Evolutionary conservation across 768 basidiomycete genomes (phyloP).

Genomic region (Grammothele lineata): DNA sequence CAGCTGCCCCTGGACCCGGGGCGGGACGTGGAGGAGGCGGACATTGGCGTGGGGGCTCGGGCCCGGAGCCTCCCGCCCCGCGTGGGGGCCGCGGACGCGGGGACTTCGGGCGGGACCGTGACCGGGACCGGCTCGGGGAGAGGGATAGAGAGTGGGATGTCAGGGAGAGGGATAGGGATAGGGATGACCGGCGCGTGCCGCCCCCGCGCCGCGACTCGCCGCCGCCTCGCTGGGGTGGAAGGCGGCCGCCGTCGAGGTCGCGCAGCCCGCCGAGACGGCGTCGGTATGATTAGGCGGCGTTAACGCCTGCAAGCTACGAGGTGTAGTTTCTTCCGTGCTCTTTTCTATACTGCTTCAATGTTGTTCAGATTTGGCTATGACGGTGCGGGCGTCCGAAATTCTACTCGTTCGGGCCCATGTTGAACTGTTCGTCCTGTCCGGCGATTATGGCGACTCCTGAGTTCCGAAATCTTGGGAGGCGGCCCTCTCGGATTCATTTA

Average conservation of each 20-base stretch:
- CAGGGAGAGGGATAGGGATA: constrained; percentile 18
- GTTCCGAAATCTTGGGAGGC: no score
- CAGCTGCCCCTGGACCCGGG: constrained; percentile 29
- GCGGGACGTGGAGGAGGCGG: constrained; percentile 49
- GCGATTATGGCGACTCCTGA: no score
- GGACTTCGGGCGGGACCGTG: constrained; percentile 21
- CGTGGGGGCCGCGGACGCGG: constrained; percentile 16
- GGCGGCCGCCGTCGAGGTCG: constrained; percentile 32
- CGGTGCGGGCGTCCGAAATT: no score
- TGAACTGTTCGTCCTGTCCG: no score
- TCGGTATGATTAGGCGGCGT: constrained; percentile 15
- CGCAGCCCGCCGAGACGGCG: constrained; percentile 37
- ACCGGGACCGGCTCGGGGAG: constrained; percentile 21
- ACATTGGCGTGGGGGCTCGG: constrained; percentile 75
- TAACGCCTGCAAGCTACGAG: neutral
- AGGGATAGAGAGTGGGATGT: constrained; percentile 24
- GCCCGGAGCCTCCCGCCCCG: constrained; percentile 25
- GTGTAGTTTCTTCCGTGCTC: neutral
- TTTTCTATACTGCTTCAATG: neutral
- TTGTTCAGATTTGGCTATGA: no score
- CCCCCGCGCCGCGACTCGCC: constrained; percentile 18
- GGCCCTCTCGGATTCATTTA: no score
- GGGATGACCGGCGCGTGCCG: constrained; percentile 19
- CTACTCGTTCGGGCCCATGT: neutral
- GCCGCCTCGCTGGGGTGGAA: constrained; percentile 25